phyloP scores from a whole-genome alignment of 208 protist species.

The Crithidia brevicula region DNA sequence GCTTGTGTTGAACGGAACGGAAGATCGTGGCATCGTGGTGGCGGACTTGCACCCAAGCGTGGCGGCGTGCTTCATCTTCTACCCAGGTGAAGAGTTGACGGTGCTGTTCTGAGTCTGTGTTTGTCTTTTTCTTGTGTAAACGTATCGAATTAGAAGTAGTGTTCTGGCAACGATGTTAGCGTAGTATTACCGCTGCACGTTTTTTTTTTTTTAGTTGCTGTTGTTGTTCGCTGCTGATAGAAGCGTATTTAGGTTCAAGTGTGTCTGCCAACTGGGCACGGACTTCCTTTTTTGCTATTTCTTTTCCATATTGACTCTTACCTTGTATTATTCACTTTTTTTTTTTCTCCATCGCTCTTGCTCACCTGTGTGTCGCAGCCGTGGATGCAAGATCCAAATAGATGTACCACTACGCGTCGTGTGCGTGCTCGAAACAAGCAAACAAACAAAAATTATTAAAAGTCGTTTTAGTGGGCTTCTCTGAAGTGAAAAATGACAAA shows the following conservation, averaged over 20 bases:
- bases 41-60: constrained; percentile 54
- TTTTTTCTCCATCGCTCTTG: constrained; percentile 4
- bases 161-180: too few species aligned
- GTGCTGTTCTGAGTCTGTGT: constrained; percentile 44
- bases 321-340: constrained; percentile 1
- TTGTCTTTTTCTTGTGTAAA: too few species aligned
- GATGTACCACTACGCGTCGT: neutral
- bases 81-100: constrained; percentile 75
- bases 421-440: neutral
- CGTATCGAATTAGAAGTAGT: too few species aligned
- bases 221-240: too few species aligned
- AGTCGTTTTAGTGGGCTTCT: too few species aligned
- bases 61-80: constrained; percentile 85
- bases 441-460: too few species aligned
- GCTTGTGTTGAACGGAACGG: constrained; percentile 52
- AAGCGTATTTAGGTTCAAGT: neutral
- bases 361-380: neutral
- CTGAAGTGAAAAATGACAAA: too few species aligned
- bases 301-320: neutral
- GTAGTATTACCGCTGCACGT: neutral
- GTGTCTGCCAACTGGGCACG: neutral
- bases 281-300: neutral
- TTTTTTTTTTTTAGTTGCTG: neutral
- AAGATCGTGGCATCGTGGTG: constrained; percentile 59
- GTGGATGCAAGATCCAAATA: neutral